Evolutionary conservation across 805 yeast species (phyloP), one percentile per base, ranked within the genome.

Genomic region (Tetrapisispora taiwanensis): DNA sequence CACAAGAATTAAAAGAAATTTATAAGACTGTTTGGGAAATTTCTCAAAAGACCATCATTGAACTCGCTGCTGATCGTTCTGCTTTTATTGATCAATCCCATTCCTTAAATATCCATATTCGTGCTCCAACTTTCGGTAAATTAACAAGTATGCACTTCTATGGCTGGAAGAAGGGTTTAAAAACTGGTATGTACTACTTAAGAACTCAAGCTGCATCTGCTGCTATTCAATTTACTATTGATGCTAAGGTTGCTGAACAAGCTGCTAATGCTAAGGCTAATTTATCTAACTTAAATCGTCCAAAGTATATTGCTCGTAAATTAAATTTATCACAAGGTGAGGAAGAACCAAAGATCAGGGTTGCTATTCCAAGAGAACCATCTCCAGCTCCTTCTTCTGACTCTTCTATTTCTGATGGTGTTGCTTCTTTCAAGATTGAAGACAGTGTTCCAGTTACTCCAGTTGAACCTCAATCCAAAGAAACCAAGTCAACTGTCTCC

Each of bases 11-110:
- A 48, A 87, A 85, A 62, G 73, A 68, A 3, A 65, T 90, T n/a
- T 88, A 89, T 69, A 86, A 82, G 65, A 90, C 98, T 0, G 96
- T 88, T 9, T 90, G 98, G 98, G 98, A 90, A 66, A 76, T 90
- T 39, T 78, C 95, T 39, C 98, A 90, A 66, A 83, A 78, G 66
- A 71, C 74, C 10, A 75, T 90, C 47, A 81, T 90, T 48, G 95
- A 88, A 53, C 75, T 89, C 87, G 79, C 85, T 49, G 83, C 85
- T 47, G 86, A 78, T 59, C 75, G 87, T 70, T 80, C 84, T 48
- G 82, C 87, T 19, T 84, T 72, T 66, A 79, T 84, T 62, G 92
- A 84, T 65, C 98, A 92, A 69, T 86, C 95, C 26, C 97, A 90
- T 71, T 81, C 92, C 39, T 71, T 92, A 73, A 92, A 90, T 65